Conservation (phyloP, 1,284 basidiomycete species). For the Exobasidium cylindrosporum region DNA sequence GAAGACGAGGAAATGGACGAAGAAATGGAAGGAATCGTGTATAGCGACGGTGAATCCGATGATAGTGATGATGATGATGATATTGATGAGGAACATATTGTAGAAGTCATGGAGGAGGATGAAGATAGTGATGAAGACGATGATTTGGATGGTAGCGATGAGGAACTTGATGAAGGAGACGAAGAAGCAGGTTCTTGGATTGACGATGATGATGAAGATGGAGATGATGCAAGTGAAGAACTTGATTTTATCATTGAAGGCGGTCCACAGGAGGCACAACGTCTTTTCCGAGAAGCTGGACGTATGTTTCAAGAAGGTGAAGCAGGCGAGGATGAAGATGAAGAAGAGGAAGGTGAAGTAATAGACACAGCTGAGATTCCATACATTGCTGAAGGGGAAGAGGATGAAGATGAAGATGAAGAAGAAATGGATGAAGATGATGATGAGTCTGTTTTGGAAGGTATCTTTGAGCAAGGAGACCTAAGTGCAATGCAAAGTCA, state of each 20-base stretch:
- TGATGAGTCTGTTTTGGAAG: slow-evolving; percentile 37
- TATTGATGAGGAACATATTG: slow-evolving; percentile 52
- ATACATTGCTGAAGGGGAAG: background rate
- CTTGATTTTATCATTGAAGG: slow-evolving; percentile 24
- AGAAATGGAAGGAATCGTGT: slow-evolving; percentile 75
- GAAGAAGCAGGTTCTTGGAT: slow-evolving; percentile 21
- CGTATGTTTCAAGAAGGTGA: background rate
- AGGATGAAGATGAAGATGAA: slow-evolving; percentile 28
- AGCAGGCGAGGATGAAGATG: slow-evolving; percentile 15
- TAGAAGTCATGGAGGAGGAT: slow-evolving; percentile 51
- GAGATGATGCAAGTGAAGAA: slow-evolving; percentile 61
- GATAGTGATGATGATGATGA: slow-evolving; percentile 57
- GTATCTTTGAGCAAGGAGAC: slow-evolving; percentile 42
- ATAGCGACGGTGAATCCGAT: slow-evolving; percentile 79
- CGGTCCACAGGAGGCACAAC: slow-evolving; percentile 16
- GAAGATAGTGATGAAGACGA: slow-evolving; percentile 16
- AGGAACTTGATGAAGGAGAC: slow-evolving; percentile 36
- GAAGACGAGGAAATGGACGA: slow-evolving; percentile 78
- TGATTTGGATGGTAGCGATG: slow-evolving; percentile 32
- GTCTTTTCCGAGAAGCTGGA: slow-evolving; percentile 15
- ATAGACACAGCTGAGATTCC: slow-evolving; percentile 36
- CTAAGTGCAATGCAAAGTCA: slow-evolving; percentile 29
- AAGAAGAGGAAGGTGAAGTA: slow-evolving; percentile 21
- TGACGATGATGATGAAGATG: slow-evolving; percentile 33
- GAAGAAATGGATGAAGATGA: slow-evolving; percentile 37